Evolutionary conservation across 2,329 filamentous ascomycete genomes (phyloP).

Genomic region (Verticillium nonalfalfae): DNA sequence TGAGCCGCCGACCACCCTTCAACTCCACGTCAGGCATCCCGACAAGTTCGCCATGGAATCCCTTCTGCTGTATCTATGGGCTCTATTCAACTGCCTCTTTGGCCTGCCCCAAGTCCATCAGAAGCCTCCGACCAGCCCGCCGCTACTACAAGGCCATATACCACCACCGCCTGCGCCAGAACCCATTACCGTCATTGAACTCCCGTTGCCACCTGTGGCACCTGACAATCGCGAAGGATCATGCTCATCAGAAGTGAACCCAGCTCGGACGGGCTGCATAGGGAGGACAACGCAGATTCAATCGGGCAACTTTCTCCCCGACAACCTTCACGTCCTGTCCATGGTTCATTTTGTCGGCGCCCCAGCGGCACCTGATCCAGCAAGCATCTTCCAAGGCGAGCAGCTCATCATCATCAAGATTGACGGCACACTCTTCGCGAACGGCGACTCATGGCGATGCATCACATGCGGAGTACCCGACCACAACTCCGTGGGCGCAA

Average conservation of each 20-base stretch:
- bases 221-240: conserved; percentile 17
- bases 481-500: conserved; percentile 19
- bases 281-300: conserved; percentile 1
- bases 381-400: conserved; percentile 31
- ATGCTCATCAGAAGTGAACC: conserved; percentile 25
- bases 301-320: conserved; percentile 26
- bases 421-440: conserved; percentile 30
- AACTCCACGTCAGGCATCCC: background rate
- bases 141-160: background rate
- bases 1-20: too few species aligned
- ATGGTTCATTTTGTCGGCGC: conserved; percentile 34
- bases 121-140: background rate
- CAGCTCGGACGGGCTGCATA: conserved; percentile 29
- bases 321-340: conserved; percentile 34
- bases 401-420: conserved; percentile 36
- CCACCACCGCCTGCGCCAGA: conserved; percentile 22
- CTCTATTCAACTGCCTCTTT: background rate
- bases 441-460: conserved; percentile 40
- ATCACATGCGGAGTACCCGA: conserved; percentile 34
- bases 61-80: background rate
- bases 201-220: conserved; percentile 29
- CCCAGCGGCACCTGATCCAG: conserved; percentile 26
- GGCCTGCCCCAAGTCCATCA: background rate
- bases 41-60: background rate
- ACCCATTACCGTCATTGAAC: conserved; percentile 23